phyloP scores from a whole-genome alignment of 176 grass and related monocot species.

The Musa beccarii region DNA sequence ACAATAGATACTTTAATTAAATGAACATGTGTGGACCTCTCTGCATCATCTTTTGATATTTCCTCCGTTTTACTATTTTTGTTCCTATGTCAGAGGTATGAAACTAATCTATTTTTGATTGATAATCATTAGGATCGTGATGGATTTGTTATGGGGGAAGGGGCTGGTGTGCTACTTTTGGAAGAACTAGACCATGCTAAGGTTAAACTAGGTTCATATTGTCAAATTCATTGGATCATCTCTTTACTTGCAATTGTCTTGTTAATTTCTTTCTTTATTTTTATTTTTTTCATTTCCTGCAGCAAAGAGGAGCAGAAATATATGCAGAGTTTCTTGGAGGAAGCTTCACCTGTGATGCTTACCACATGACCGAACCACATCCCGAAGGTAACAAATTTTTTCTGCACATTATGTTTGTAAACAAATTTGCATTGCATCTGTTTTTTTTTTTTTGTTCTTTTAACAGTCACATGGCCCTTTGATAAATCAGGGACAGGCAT shows the following conservation, averaged over 20 bases:
- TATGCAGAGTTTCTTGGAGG: constrained; percentile 97
- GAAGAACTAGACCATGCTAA: constrained; percentile 99
- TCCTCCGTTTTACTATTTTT: neutral
- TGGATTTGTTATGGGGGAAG: constrained; percentile 99
- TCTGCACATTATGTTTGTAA: neutral
- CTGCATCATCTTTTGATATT: no score
- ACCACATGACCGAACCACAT: constrained; percentile 98
- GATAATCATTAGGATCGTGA: constrained; percentile 54
- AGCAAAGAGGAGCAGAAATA: constrained; percentile 93
- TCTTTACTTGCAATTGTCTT: constrained; percentile 16
- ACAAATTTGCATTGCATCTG: neutral
- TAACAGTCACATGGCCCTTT: constrained; percentile 5
- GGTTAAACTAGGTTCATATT: constrained; percentile 32
- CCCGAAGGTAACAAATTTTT: constrained; percentile 65
- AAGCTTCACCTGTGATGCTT: constrained; percentile 98
- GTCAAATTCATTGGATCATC: constrained; percentile 10
- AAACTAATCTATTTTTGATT: constrained; percentile 6
- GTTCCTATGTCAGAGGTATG: neutral
- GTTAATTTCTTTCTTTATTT: constrained; percentile 6
- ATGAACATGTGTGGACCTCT: no score
- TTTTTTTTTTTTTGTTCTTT: neutral
- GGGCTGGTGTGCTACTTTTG: constrained; percentile 81
- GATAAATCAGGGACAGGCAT: constrained; percentile 63
- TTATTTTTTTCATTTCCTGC: constrained; percentile 7
- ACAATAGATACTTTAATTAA: neutral